These are phyloP conservation scores for Mrakia hoshinonis DNA, from an alignment of 768 basidiomycete genomes.

Conservation along the genomic window DNA sequence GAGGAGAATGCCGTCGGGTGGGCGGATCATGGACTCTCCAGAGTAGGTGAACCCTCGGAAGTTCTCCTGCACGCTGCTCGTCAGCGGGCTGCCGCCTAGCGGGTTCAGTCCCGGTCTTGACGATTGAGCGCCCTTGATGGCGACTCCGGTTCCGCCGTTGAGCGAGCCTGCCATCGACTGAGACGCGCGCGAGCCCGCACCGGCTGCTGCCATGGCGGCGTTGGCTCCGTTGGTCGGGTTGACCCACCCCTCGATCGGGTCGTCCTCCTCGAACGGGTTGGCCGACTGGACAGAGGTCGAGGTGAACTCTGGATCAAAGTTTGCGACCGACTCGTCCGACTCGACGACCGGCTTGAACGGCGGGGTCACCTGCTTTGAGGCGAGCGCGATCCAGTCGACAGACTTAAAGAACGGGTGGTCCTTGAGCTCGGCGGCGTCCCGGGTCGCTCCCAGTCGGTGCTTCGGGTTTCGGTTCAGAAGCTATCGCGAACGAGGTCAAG, in stretches of 20 bases:
- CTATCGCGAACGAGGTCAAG: conserved; percentile 44
- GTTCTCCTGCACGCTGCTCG: conserved; percentile 89
- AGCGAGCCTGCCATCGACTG: conserved; percentile 50
- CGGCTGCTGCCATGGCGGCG: not conserved
- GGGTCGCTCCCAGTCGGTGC: conserved; percentile 81
- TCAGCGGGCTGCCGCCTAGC: conserved; percentile 58
- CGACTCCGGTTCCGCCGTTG: conserved; percentile 30
- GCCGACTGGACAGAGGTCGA: conserved; percentile 69
- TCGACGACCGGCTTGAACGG: conserved; percentile 98
- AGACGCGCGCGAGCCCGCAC: conserved; percentile 30
- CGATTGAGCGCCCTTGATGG: conserved; percentile 33
- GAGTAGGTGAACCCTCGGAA: conserved; percentile 77
- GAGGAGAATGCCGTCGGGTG: conserved; percentile 59
- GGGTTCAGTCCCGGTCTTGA: conserved; percentile 33
- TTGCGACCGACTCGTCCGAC: conserved; percentile 93
- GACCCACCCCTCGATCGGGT: conserved; percentile 65
- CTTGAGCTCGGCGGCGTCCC: conserved; percentile 88
- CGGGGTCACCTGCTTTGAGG: conserved; percentile 79
- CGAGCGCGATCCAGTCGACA: conserved; percentile 82
- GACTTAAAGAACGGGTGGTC: conserved; percentile 86
- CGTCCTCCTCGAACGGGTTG: conserved; percentile 52
- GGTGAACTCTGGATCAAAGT: conserved; percentile 98
- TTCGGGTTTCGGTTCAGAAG: conserved; percentile 97
- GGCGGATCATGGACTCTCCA: conserved; percentile 45
- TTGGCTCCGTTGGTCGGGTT: conserved; percentile 41